Conservation (phyloP, 2,329 filamentous ascomycete species). For the Fusarium staphyleae region DNA sequence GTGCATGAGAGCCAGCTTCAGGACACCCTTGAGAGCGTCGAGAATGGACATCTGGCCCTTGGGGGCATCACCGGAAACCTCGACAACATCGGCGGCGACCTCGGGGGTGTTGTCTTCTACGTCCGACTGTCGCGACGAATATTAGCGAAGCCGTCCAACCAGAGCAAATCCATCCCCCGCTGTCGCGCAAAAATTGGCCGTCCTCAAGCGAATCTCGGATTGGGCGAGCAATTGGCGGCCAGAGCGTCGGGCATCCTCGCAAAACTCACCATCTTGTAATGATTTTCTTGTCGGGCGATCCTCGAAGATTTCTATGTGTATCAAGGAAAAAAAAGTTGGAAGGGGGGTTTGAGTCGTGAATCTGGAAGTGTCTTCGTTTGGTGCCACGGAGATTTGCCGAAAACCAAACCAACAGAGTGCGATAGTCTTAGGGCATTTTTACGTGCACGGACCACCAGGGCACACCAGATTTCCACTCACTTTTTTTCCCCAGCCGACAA, state of each 20-base stretch:
- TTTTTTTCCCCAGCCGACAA: constrained; percentile 25
- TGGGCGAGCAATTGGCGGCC: constrained; percentile 29
- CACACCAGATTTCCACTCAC: constrained; percentile 43
- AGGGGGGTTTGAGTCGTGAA: constrained; percentile 43
- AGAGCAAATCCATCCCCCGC: constrained; percentile 11
- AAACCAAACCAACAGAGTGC: constrained; percentile 45
- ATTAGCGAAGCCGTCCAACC: constrained; percentile 34
- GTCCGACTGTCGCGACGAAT: constrained; percentile 77
- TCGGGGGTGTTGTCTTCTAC: constrained; percentile 99
- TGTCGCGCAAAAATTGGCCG: constrained; percentile 18
- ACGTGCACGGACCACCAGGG: constrained; percentile 52
- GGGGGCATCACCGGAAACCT: constrained; percentile 90
- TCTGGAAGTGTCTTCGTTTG: constrained; percentile 43
- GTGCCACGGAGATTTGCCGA: constrained; percentile 49
- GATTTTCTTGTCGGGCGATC: constrained; percentile 68
- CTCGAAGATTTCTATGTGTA: constrained; percentile 66
- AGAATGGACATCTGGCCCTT: constrained; percentile 97
- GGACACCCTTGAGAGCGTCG: constrained; percentile 97
- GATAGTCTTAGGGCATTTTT: constrained; percentile 54
- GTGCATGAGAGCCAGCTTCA: constrained; percentile 99
- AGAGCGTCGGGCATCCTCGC: not conserved
- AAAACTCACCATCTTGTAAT: constrained; percentile 67
- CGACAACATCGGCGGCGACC: constrained; percentile 84
- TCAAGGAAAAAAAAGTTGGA: constrained; percentile 41
- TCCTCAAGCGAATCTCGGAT: not conserved